A percentile compares a stretch with the other conserved stretches of the same genome.
Evolutionary conservation across 257 asterid genomes (phyloP).

Genomic region (Craterostigma plantagineum): DNA sequence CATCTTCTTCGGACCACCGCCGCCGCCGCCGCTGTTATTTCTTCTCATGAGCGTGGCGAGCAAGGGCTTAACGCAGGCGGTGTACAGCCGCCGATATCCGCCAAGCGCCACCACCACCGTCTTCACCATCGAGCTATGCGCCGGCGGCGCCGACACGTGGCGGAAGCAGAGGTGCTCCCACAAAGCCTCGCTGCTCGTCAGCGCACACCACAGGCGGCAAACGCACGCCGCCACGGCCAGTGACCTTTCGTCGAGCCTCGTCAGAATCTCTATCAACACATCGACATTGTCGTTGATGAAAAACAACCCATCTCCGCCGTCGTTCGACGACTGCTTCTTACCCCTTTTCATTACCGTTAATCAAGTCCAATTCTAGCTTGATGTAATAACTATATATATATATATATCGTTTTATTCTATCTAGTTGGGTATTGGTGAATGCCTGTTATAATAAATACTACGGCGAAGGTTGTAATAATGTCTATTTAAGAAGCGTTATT

Average conservation of each 20-base stretch:
- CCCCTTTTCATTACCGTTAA: not conserved
- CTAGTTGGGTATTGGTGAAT: too few species aligned
- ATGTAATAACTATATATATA: too few species aligned
- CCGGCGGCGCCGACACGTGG: conserved; percentile 29
- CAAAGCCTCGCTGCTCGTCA: conserved; percentile 38
- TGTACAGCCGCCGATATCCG: conserved; percentile 55
- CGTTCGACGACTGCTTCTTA: conserved; percentile 7
- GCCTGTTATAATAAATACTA: too few species aligned
- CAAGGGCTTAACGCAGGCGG: conserved; percentile 48
- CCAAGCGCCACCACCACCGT: conserved; percentile 51
- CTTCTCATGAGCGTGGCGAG: conserved; percentile 18
- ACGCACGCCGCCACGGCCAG: conserved; percentile 48
- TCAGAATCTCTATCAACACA: conserved; percentile 34
- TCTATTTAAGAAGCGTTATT: too few species aligned
- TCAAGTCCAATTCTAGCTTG: not conserved
- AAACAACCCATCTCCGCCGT: conserved; percentile 13
- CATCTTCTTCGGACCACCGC: conserved; percentile 13
- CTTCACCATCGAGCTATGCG: conserved; percentile 26
- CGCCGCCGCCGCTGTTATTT: conserved; percentile 10
- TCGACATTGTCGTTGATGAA: conserved; percentile 43
- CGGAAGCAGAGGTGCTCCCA: conserved; percentile 66
- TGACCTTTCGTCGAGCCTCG: conserved; percentile 39
- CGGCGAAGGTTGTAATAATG: too few species aligned
- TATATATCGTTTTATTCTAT: too few species aligned
- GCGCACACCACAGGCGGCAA: conserved; percentile 40